Base-by-base conservation (phyloP, 108 stramenopile genomes). In the Epipyxis sp. region DNA sequence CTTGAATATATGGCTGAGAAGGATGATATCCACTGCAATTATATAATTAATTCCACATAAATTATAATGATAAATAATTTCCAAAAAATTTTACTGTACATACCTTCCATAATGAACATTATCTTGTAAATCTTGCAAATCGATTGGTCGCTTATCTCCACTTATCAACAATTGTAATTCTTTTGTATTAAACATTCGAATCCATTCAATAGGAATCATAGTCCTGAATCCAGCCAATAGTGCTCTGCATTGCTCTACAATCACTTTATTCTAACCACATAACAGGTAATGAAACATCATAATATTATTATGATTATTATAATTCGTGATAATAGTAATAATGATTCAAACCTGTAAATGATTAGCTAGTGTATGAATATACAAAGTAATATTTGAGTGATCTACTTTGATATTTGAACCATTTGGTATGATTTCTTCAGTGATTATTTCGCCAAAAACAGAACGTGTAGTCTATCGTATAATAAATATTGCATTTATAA, bases 121-220 rank as follows among this genome's bases (percentile, higher is more conserved):
- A 25, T 25, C 20, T 57, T 57, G 54, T 25, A 57, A 20, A 25
- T 57, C 54, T 20, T 57, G 16, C 54, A 57, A 57, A 57, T 57
- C 54, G 54, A 57, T 57, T 25, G 20, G 54, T 57, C 54, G 84
- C 79, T 94, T 92, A 82, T 95, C 95, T 1, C 98, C 98, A 37
- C 92, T 89, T 40, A 99, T 92, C 20, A 99, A 81, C 69, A 92
- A 92, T 83, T 99, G 98, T 77, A 99, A 85, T 80, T 99, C 98
- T 37, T 89, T 86, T 2, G 96, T 89, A 3, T 87, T 85, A 82
- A 98, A 99, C 41, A 98, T 79, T 35, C 95, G 91, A 1, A 99
- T 89, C 95, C 95, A 98, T 1, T 87, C 79, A 37, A 92, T 91
- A 1, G 95, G 94, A 34, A 99, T 92, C 40, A 99, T 74, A 69